Evolutionary conservation across 2,329 filamentous ascomycete species (phyloP), one percentile per base, ranked within the genome.

Genomic region (Arthroderma sp.): DNA sequence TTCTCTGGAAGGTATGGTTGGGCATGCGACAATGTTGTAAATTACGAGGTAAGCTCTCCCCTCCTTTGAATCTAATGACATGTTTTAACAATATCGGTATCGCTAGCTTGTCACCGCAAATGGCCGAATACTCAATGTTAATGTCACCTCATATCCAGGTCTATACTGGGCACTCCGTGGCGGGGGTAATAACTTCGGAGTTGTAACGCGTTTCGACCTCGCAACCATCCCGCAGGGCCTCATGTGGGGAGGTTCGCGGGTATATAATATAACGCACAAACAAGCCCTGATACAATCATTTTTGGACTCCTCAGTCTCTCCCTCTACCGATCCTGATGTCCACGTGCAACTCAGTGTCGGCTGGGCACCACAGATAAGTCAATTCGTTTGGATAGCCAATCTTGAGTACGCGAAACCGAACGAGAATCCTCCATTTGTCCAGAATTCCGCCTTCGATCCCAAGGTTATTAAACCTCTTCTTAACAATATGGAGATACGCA

Each of bases 81-180:
- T 22, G 15, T 1, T 22, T 22, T 8, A 31, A 22, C 15, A 22
- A 22, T 22, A 22, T 22, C 15, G 15, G 15, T 22, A 22, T 22
- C 58, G 58, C 53, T 42, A 52, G 50, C 33, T 69, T 0, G 66
- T 70, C 2, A 54, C 68, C 8, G 66, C 67, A 0, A 56, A 64
- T 44, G 68, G 68, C 0, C 50, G 52, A 5, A 54, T 68, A 33
- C 53, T 64, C 11, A 58, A 54, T 3, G 62, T 62, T 0, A 72
- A 57, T 31, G 43, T 46, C 5, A 46, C 46, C 0, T 46, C 42
- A 5, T 66, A 77, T 39, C 22, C 55, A 0, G 70, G 73, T 38
- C 58, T 73, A 2, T 73, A 71, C 56, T 73, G 68, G 69, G 68
- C 63, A 11, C 47, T 71, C 29, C 57, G 61, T 4, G 69, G 68